These are phyloP conservation scores for Ceratobasidium sp. DNA, from an alignment of 1,284 basidiomycete genomes.

Conservation along the genomic window DNA sequence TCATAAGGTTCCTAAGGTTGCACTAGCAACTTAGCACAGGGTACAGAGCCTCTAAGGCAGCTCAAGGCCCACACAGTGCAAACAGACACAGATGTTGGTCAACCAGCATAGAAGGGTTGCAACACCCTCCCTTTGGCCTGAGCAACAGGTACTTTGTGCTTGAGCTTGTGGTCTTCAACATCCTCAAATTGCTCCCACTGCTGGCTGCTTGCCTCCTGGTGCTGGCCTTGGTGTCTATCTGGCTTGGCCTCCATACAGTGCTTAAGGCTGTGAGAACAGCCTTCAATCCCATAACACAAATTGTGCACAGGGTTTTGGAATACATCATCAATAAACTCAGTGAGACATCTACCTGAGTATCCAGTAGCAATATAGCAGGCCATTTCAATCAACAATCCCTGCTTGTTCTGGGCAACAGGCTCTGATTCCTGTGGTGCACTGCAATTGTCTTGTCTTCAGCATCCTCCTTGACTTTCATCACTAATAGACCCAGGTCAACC, in stretches of 20 bases:
- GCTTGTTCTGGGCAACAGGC: not conserved
- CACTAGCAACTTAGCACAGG: no score
- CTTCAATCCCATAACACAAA: not conserved
- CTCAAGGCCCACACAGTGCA: no score
- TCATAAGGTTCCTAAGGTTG: no score
- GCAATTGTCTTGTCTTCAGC: not conserved
- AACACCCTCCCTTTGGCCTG: not conserved
- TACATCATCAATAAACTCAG: not conserved
- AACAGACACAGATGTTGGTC: no score
- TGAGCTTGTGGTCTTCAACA: not conserved
- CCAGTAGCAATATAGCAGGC: constrained; percentile 12
- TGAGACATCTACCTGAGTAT: not conserved
- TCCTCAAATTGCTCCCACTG: not conserved
- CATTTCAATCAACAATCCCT: not conserved
- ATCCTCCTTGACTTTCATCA: not conserved
- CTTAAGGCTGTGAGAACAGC: not conserved
- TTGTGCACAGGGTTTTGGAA: not conserved
- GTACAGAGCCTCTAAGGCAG: no score
- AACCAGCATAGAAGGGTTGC: no score
- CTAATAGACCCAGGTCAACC: not conserved
- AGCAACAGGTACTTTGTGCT: not conserved
- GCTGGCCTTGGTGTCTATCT: no score
- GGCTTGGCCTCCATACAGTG: not conserved
- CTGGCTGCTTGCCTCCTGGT: not conserved
- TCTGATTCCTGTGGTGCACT: no score